phyloP scores from a whole-genome alignment of 2,329 filamentous ascomycete genomes.

The Pseudocercospora pini-densiflorae region DNA sequence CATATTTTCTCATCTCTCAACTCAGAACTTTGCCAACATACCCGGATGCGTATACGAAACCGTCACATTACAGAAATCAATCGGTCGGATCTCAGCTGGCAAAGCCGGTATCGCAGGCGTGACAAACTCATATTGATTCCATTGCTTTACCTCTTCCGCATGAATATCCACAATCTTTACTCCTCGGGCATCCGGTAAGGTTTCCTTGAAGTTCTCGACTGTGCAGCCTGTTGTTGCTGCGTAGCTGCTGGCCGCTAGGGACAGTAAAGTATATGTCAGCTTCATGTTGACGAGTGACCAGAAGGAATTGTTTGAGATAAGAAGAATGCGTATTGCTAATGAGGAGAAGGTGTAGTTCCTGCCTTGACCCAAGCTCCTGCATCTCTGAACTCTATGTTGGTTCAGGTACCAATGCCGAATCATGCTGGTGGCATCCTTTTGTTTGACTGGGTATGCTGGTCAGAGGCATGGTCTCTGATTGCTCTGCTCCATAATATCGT shows the following conservation, averaged over 20 bases:
- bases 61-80: slow-evolving; percentile 43
- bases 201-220: slow-evolving; percentile 5
- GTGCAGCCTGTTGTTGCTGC: slow-evolving; percentile 2
- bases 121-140: slow-evolving; percentile 11
- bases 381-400: slow-evolving; percentile 4
- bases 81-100: slow-evolving; percentile 12
- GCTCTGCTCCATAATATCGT: not conserved
- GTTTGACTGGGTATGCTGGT: not conserved
- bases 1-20: not conserved
- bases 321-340: not conserved
- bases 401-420: not conserved
- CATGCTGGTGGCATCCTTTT: not conserved
- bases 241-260: not conserved
- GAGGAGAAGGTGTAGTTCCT: slow-evolving; percentile 3
- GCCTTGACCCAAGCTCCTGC: slow-evolving; percentile 7
- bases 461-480: not conserved
- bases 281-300: not conserved
- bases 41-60: slow-evolving; percentile 44
- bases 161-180: slow-evolving; percentile 9
- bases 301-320: not conserved
- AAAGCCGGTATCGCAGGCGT: slow-evolving; percentile 17
- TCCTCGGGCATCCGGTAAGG: slow-evolving; percentile 11
- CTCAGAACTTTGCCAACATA: too few species aligned
- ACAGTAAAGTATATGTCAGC: not conserved
- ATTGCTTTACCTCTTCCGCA: slow-evolving; percentile 6